A percentile compares a stretch with the other conserved stretches of the same genome.
Conservation (phyloP, 2,329 filamentous ascomycete genomes). For the Scolecobasidium constrictum region DNA sequence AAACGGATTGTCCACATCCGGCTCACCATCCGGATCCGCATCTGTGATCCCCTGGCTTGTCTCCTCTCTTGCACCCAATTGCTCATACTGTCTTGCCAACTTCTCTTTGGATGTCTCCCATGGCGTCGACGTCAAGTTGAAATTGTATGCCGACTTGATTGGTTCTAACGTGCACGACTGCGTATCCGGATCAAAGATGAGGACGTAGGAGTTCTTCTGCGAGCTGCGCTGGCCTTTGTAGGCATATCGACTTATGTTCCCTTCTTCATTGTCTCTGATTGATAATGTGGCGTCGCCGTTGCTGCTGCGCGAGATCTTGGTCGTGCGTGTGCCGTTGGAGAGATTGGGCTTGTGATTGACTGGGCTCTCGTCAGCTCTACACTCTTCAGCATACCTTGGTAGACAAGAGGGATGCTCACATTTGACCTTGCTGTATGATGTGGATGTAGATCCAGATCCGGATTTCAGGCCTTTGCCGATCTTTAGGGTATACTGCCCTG, state of each 20-base stretch:
- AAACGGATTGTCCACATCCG: conserved; percentile 35
- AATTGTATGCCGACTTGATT: conserved; percentile 70
- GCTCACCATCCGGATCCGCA: conserved; percentile 18
- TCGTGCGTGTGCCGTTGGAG: conserved; percentile 17
- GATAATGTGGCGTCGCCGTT: conserved; percentile 17
- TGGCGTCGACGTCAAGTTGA: conserved; percentile 69
- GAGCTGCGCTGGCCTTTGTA: conserved; percentile 27
- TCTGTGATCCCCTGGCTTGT: conserved; percentile 16
- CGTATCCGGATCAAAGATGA: conserved; percentile 65
- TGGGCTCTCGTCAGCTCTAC: conserved; percentile 15
- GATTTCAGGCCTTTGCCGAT: conserved; percentile 23
- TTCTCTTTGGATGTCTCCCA: conserved; percentile 51
- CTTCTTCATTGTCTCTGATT: conserved; percentile 18
- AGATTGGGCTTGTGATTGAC: conserved; percentile 36
- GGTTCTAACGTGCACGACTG: conserved; percentile 75
- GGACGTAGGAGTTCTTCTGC: conserved; percentile 30
- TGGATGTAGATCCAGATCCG: conserved; percentile 13
- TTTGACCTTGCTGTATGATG: conserved; percentile 21
- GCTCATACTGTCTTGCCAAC: conserved; percentile 56
- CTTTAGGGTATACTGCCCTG: conserved; percentile 25
- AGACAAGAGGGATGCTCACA: conserved; percentile 17
- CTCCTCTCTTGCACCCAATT: conserved; percentile 37
- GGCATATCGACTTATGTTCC: conserved; percentile 15
- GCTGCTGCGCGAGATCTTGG: conserved; percentile 18
- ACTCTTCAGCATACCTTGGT: conserved; percentile 6